Conservation (phyloP, 371 early-diverging fungal genomes). For the Nematocida major region DNA sequence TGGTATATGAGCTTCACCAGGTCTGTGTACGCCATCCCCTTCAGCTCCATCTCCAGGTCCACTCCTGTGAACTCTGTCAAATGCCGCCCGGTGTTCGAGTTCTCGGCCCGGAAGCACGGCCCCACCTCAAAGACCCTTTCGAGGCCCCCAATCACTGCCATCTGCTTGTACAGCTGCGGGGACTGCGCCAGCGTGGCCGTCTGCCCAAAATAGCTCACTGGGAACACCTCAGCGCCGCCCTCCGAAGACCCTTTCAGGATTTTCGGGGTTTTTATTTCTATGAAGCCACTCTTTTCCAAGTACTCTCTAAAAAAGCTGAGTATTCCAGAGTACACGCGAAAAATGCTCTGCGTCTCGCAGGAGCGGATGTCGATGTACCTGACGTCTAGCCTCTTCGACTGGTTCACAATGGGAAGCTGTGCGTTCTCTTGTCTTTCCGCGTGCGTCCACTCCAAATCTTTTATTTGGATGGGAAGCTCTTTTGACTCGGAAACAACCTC, state of each 20-base stretch:
- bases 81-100: slow-evolving; percentile 93
- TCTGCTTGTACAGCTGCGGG: slow-evolving; percentile 98
- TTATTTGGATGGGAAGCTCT: slow-evolving; percentile 81
- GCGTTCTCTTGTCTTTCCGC: slow-evolving; percentile 62
- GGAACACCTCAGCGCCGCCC: slow-evolving; percentile 97
- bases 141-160: slow-evolving; percentile 93
- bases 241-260: slow-evolving; percentile 87
- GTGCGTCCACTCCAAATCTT: slow-evolving; percentile 69
- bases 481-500: slow-evolving; percentile 46
- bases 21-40: slow-evolving; percentile 92
- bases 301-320: slow-evolving; percentile 84
- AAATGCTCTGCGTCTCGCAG: slow-evolving; percentile 88
- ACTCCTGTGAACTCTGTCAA: slow-evolving; percentile 98
- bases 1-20: slow-evolving; percentile 80
- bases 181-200: slow-evolving; percentile 92
- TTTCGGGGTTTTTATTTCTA: slow-evolving; percentile 97
- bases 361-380: slow-evolving; percentile 90
- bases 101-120: slow-evolving; percentile 98
- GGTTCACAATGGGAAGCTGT: slow-evolving; percentile 67
- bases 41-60: slow-evolving; percentile 93
- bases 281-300: slow-evolving; percentile 73
- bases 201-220: slow-evolving; percentile 85
- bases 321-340: slow-evolving; percentile 87
- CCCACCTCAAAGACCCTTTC: slow-evolving; percentile 95
- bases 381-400: slow-evolving; percentile 88